Evolutionary conservation across 306 rosid species (phyloP).

Genomic region (Vigna unguiculata): DNA sequence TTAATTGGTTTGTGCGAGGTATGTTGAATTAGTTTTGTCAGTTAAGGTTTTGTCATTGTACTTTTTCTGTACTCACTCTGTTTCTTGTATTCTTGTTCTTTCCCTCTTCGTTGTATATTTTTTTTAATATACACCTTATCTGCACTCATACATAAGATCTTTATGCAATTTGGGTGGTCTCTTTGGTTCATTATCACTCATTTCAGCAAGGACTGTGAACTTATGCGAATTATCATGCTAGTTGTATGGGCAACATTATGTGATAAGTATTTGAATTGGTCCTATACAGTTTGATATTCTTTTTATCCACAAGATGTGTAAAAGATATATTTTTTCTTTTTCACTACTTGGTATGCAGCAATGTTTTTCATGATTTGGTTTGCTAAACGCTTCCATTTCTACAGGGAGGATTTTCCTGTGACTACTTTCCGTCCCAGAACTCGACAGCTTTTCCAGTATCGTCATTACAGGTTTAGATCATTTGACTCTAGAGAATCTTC

Average conservation of each 20-base stretch:
- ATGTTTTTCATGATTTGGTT: constrained; percentile 35
- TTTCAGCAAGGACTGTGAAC: constrained; percentile 1
- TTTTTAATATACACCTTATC: background rate
- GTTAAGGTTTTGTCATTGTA: constrained; percentile 20
- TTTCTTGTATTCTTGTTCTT: constrained; percentile 16
- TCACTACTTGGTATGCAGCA: constrained; percentile 4
- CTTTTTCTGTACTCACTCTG: constrained; percentile 2
- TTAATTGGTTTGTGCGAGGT: background rate
- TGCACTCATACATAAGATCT: background rate
- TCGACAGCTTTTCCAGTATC: constrained; percentile 91
- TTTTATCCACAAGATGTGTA: constrained; percentile 4
- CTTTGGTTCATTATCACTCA: constrained; percentile 16
- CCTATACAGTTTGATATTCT: constrained; percentile 19
- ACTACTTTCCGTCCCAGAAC: constrained; percentile 93
- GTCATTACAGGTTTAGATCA: constrained; percentile 86
- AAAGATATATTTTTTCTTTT: background rate
- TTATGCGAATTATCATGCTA: constrained; percentile 28
- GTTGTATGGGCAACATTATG: constrained; percentile 6
- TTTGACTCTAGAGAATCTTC: constrained; percentile 33
- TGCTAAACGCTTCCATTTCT: constrained; percentile 37
- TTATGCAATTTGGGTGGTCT: background rate
- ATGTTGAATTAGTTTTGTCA: constrained; percentile 28
- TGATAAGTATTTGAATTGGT: constrained; percentile 38
- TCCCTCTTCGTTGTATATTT: background rate
- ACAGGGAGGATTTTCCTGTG: constrained; percentile 91